These are phyloP conservation scores for Selenicereus undatus DNA, from an alignment of 148 eudicot species.

Conservation along the genomic window DNA sequence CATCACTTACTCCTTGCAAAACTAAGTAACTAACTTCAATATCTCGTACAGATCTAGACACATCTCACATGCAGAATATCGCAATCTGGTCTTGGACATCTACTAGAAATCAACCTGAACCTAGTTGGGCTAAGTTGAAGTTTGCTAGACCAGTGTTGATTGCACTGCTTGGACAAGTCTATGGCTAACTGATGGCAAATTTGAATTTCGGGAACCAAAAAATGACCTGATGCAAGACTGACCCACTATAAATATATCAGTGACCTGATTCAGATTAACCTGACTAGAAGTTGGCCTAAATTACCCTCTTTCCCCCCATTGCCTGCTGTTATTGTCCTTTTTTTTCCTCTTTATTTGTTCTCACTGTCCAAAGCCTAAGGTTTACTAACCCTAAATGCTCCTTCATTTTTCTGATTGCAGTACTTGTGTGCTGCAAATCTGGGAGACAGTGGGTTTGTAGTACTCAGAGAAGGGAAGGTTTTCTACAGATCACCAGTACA, in stretches of 20 bases:
- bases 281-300: background rate
- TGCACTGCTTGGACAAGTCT: too few species aligned
- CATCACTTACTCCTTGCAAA: background rate
- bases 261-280: background rate
- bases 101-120: background rate
- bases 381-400: too few species aligned
- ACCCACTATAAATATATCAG: too few species aligned
- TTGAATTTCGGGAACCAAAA: too few species aligned
- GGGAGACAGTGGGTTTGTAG: constrained; percentile 56
- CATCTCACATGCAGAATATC: background rate
- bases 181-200: too few species aligned
- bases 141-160: background rate
- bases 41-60: background rate
- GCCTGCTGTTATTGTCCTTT: background rate
- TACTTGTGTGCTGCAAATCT: constrained; percentile 64
- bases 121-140: background rate
- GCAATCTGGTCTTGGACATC: background rate
- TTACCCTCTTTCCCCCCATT: background rate
- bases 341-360: background rate
- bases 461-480: constrained; percentile 19
- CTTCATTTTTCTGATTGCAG: constrained; percentile 21
- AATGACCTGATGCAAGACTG: too few species aligned
- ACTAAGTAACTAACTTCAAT: background rate
- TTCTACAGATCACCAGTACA: constrained; percentile 17
- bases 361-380: background rate